Evolutionary conservation across 2,329 filamentous ascomycete species (phyloP), one percentile per base, ranked within the genome.

Genomic region (Zalaria sp.): DNA sequence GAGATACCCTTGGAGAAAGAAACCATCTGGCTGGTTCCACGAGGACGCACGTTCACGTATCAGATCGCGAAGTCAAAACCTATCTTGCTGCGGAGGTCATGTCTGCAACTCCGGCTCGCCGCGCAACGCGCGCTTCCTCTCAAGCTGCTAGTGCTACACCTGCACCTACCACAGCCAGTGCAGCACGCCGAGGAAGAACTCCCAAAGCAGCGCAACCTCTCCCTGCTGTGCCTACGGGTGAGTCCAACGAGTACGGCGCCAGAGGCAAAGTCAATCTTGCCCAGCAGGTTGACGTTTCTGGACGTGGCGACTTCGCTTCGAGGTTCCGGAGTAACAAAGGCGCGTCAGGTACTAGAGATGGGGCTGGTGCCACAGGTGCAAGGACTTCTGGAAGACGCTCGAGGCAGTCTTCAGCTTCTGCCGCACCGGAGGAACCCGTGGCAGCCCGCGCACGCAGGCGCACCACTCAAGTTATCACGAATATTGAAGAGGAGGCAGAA

Each of bases 341-440:
- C 11, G 43, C 43, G 25, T 35, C 43, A 18, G 28, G 35, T 7
- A 32, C n/a, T 3, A 38, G 39, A 5, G 29, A 44, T 26, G 36
- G 18, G n/a, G 35, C 25, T 10, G 39, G 89, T 66, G 45, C 69
- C 65, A 51, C 73, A 45, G 83, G 5, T 25, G 37, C 34, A 18
- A 18, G 18, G 18, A 18, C 18, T 18, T 18, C 18, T 18, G 18
- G 18, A 18, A 18, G 18, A 18, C 18, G 18, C 18, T 18, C 18
- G 18, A 18, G 18, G 18, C 18, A 18, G 18, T 18, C 18, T 18
- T 18, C 18, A 18, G 18, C 18, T 18, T 18, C 18, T 18, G 18
- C 18, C 18, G 18, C 18, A 18, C 18, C 18, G 18, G 18, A 18
- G 18, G 18, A 18, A 18, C 18, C 18, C 18, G 18, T 18, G 18